These are phyloP conservation scores for Alloteropsis semialata DNA, from an alignment of 176 grass and related monocot genomes.

Conservation along the genomic window DNA sequence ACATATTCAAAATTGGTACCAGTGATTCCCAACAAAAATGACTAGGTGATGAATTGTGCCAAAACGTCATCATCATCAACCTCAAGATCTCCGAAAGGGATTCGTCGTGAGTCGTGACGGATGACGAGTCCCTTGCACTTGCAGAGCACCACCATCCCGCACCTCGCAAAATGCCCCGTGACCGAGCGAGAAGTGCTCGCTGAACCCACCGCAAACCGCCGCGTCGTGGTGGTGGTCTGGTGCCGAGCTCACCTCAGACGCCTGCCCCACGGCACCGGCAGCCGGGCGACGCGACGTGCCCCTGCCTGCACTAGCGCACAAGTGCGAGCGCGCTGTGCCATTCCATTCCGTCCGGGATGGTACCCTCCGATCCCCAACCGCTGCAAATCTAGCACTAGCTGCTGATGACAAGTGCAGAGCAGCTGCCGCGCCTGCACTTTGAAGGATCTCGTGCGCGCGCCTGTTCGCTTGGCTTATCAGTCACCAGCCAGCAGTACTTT, in stretches of 20 bases:
- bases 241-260: constrained; percentile 17
- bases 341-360: not conserved
- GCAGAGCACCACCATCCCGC: not conserved
- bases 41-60: too few species aligned
- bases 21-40: too few species aligned
- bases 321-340: not conserved
- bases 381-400: not conserved
- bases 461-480: too few species aligned
- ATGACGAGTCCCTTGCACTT: too few species aligned
- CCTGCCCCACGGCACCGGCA: constrained; percentile 12
- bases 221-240: not conserved
- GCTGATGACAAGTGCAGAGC: not conserved
- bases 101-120: too few species aligned
- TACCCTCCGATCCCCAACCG: not conserved
- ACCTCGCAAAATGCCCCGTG: not conserved
- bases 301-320: constrained; percentile 1
- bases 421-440: not conserved
- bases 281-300: not conserved
- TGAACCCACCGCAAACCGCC: not conserved
- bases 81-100: too few species aligned
- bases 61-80: too few species aligned
- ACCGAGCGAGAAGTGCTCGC: not conserved
- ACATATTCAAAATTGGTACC: not conserved
- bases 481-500: too few species aligned
- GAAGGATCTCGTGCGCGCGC: not conserved